These are phyloP conservation scores for Ophiocordyceps camponoti-floridani DNA, from an alignment of 2,329 filamentous ascomycete species.

Conservation along the genomic window DNA sequence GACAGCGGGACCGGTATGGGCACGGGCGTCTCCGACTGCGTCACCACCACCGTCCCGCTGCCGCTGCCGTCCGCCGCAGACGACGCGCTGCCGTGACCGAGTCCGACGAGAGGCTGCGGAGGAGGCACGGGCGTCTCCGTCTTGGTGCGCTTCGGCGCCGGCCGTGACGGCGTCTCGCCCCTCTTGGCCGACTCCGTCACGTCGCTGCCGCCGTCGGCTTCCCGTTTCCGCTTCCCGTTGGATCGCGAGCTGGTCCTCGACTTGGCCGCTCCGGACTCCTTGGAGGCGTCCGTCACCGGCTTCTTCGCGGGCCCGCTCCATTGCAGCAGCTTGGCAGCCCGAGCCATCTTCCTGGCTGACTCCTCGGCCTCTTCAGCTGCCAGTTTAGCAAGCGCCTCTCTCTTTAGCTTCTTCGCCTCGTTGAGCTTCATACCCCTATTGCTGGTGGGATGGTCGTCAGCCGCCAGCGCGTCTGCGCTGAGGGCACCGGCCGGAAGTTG, in stretches of 20 bases:
- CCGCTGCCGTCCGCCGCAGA: conserved; percentile 9
- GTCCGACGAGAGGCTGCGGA: conserved; percentile 16
- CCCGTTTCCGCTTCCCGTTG: conserved; percentile 27
- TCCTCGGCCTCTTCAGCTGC: conserved; percentile 45
- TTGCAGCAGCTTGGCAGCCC: conserved; percentile 27
- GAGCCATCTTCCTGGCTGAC: conserved; percentile 32
- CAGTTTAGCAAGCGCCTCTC: conserved; percentile 42
- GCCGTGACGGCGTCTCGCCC: conserved; percentile 12
- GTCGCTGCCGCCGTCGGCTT: conserved; percentile 14
- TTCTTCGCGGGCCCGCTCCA: conserved; percentile 9
- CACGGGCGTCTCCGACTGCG: conserved; percentile 22
- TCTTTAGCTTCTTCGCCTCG: conserved; percentile 58
- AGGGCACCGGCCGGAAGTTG: conserved; percentile 42
- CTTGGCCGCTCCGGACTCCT: conserved; percentile 10
- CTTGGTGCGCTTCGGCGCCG: conserved; percentile 32
- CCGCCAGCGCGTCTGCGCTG: conserved; percentile 34
- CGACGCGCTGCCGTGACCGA: conserved; percentile 7
- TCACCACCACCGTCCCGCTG: conserved; percentile 4
- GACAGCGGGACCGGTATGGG: conserved; percentile 17
- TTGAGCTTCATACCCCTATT: conserved; percentile 65
- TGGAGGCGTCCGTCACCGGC: conserved; percentile 8
- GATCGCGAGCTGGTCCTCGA: conserved; percentile 13
- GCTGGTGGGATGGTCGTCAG: conserved; percentile 44
- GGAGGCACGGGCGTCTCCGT: conserved; percentile 38
- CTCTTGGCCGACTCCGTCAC: conserved; percentile 9